These are phyloP conservation scores for Fonsecaea erecta DNA, from an alignment of 2,329 filamentous ascomycete genomes.

Conservation along the genomic window DNA sequence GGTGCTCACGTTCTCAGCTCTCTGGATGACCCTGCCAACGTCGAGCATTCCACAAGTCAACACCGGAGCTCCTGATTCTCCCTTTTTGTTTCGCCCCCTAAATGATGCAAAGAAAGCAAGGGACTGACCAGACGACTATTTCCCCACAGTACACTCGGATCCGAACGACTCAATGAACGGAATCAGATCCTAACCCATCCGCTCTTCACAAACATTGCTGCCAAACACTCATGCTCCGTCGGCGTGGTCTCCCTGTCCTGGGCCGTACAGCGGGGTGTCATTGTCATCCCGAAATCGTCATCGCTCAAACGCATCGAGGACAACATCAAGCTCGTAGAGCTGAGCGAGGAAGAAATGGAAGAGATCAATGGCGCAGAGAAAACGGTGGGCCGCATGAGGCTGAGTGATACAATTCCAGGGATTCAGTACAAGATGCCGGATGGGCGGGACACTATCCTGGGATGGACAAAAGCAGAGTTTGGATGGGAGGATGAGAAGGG, in stretches of 20 bases:
- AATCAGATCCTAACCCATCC: slow-evolving; percentile 26
- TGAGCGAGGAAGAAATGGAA: slow-evolving; percentile 39
- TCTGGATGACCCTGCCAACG: background rate
- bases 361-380: slow-evolving; percentile 39
- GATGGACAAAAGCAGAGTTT: slow-evolving; percentile 39
- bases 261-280: slow-evolving; percentile 52
- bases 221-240: slow-evolving; percentile 36
- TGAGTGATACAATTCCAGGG: slow-evolving; percentile 32
- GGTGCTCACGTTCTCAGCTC: background rate
- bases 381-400: slow-evolving; percentile 34
- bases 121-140: background rate
- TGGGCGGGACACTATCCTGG: slow-evolving; percentile 30
- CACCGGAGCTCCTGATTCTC: background rate
- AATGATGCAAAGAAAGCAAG: background rate
- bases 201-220: slow-evolving; percentile 38
- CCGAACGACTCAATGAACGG: slow-evolving; percentile 11
- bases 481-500: slow-evolving; percentile 42
- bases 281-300: slow-evolving; percentile 56
- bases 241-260: slow-evolving; percentile 49
- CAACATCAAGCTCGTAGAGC: slow-evolving; percentile 45
- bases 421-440: slow-evolving; percentile 36
- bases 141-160: slow-evolving; percentile 13
- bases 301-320: slow-evolving; percentile 49
- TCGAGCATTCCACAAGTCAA: background rate
- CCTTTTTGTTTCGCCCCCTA: background rate